phyloP scores from a whole-genome alignment of 805 yeast species.

The Torulaspora franciscae region DNA sequence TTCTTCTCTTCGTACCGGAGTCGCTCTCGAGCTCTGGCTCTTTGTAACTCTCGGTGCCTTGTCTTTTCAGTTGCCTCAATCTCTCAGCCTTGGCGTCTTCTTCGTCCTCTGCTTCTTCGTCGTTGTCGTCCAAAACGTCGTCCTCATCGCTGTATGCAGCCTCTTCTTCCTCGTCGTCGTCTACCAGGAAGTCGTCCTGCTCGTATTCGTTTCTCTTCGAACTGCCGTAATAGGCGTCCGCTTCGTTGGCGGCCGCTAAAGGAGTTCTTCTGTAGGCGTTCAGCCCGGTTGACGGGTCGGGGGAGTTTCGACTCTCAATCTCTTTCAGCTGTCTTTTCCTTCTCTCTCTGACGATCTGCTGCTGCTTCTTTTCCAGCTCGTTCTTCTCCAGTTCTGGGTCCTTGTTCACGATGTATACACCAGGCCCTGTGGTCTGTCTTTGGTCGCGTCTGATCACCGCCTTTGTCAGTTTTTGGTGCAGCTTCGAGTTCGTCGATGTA shows the following conservation, averaged over 20 bases:
- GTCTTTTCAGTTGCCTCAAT: slow-evolving; percentile 49
- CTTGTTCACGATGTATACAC: slow-evolving; percentile 39
- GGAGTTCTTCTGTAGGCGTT: slow-evolving; percentile 18
- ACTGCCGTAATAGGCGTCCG: slow-evolving; percentile 11
- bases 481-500: slow-evolving; percentile 78
- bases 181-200: slow-evolving; percentile 36
- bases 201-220: slow-evolving; percentile 32
- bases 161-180: slow-evolving; percentile 35
- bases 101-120: slow-evolving; percentile 45
- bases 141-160: slow-evolving; percentile 27
- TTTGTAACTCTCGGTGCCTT: slow-evolving; percentile 50
- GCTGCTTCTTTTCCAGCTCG: slow-evolving; percentile 61
- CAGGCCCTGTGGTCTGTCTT: slow-evolving; percentile 37
- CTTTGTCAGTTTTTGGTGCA: slow-evolving; percentile 74
- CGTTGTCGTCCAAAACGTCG: slow-evolving; percentile 35
- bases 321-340: slow-evolving; percentile 53
- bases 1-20: slow-evolving; percentile 32
- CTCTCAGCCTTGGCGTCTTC: slow-evolving; percentile 55
- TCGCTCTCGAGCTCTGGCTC: slow-evolving; percentile 36
- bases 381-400: slow-evolving; percentile 71
- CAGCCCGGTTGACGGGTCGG: slow-evolving; percentile 29
- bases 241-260: slow-evolving; percentile 4
- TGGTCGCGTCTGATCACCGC: slow-evolving; percentile 47
- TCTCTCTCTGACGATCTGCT: slow-evolving; percentile 60
- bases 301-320: slow-evolving; percentile 54